Evolutionary conservation across 352 stramenopile genomes (phyloP).

Genomic region (Pythium phragmiticola): DNA sequence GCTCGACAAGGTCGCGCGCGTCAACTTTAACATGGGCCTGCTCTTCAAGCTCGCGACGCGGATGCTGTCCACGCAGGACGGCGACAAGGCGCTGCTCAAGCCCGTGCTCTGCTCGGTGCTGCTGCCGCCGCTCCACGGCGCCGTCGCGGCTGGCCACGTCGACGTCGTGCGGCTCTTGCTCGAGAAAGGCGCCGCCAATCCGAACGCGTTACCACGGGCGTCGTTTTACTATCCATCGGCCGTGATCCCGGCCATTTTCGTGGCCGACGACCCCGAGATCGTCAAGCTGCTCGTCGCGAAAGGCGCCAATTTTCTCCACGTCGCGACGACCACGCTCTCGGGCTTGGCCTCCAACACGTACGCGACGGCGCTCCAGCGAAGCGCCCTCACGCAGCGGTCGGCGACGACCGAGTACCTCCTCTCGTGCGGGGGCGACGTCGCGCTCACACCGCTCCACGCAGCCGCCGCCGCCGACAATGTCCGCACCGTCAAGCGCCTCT

Average conservation of each 20-base stretch:
- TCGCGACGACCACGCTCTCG: constrained; percentile 45
- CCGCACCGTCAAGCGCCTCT: constrained; percentile 38
- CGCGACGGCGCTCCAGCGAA: constrained; percentile 58
- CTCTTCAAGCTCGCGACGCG: constrained; percentile 71
- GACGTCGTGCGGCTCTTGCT: constrained; percentile 61
- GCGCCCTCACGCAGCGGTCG: constrained; percentile 58
- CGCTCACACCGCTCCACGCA: constrained; percentile 72
- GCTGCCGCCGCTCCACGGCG: constrained; percentile 67
- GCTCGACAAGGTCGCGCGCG: constrained; percentile 72
- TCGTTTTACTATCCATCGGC: constrained; percentile 68
- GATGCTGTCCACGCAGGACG: constrained; percentile 60
- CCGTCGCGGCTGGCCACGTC: constrained; percentile 60
- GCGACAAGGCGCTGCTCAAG: constrained; percentile 46
- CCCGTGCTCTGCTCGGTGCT: constrained; percentile 58
- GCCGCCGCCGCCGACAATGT: constrained; percentile 57
- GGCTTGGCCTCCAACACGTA: constrained; percentile 40
- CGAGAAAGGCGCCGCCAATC: constrained; percentile 45
- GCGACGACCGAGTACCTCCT: constrained; percentile 63
- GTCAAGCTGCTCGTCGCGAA: constrained; percentile 58
- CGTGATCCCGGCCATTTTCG: constrained; percentile 67
- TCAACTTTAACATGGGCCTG: constrained; percentile 77
- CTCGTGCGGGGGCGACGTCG: constrained; percentile 68
- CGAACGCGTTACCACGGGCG: constrained; percentile 55
- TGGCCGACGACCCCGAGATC: constrained; percentile 72
- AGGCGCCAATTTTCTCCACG: constrained; percentile 68